Evolutionary conservation across 306 rosid genomes (phyloP), one percentile per base, ranked within the genome.

Genomic region (Ochetophila trinervis): DNA sequence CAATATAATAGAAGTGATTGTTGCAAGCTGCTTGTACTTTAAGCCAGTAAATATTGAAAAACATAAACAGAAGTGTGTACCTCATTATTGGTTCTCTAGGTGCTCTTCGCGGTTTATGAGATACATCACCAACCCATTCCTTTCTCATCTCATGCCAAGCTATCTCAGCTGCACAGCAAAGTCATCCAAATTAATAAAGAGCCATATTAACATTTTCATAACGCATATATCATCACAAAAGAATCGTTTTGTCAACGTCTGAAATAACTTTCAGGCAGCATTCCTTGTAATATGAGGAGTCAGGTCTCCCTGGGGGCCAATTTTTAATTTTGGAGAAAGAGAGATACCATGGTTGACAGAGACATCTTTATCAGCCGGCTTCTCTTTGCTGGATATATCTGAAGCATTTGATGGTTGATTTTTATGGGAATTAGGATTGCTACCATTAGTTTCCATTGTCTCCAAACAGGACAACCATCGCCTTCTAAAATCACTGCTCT

Each of bases 61-160:
- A 21, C 18, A 54, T 22, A 18, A 62, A 68, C 11, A 57, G 36
- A 66, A 44, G 68, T 44, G 50, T 23, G 51, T 75, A 85, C 91
- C 96, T 86, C 86, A 82, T 64, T 53, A 86, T 68, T 35, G 85
- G 82, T 69, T 85, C 89, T 69, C 74, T 70, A 45, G 79, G 80
- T 3, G 69, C 63, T 79, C 70, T 78, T 63, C 14, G 79, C 36
- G 68, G 20, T 12, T 69, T 81, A 53, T 68, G 74, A 52, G 86
- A 75, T 51, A 18, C 74, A 68, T 81, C 73, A 32, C 89, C 91
- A 11, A 79, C 75, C 89, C 95, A 88, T 80, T 83, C 83, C 63
- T 53, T 85, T 75, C 95, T 77, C 67, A 20, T 73, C 67, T 79
- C 74, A 62, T 79, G 83, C 95, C 95, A 88, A 70, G 87, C 79